Conservation (phyloP, 139 green algal species). For the Chlorella sp. region DNA sequence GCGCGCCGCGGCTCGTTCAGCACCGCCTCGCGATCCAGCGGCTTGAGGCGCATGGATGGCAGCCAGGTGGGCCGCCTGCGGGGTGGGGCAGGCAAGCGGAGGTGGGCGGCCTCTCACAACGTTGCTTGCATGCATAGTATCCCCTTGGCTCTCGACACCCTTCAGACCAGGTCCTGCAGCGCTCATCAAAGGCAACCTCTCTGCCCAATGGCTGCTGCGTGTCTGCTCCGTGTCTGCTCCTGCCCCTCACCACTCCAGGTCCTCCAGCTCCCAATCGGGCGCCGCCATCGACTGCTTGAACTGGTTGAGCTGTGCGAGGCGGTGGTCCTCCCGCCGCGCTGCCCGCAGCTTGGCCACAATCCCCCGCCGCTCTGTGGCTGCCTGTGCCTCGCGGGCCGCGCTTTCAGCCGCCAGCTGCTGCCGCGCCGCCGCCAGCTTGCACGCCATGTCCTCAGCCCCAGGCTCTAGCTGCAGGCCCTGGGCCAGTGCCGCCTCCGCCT, state of each 20-base stretch:
- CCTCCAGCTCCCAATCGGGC: constrained; percentile 76
- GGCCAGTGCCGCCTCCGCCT: constrained; percentile 24
- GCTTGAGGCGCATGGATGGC: constrained; percentile 51
- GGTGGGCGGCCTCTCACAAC: too few species aligned
- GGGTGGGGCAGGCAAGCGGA: too few species aligned
- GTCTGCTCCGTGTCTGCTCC: neutral
- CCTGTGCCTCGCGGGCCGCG: constrained; percentile 27
- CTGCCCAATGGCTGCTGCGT: too few species aligned
- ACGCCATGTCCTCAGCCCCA: constrained; percentile 17
- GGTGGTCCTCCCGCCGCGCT: constrained; percentile 44
- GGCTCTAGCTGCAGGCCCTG: constrained; percentile 41
- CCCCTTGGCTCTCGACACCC: too few species aligned
- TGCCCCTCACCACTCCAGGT: constrained; percentile 71
- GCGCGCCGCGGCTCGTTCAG: constrained; percentile 25
- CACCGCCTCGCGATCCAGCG: neutral
- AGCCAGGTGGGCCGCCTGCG: constrained; percentile 77
- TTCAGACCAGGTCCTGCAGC: too few species aligned
- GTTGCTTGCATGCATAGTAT: too few species aligned
- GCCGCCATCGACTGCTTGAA: constrained; percentile 75
- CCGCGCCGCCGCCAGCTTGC: constrained; percentile 21
- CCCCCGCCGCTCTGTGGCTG: constrained; percentile 41
- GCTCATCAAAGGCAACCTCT: too few species aligned
- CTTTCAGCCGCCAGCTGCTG: neutral
- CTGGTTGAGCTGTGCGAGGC: constrained; percentile 59
- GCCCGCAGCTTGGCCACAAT: constrained; percentile 57